Evolutionary conservation across 2,329 filamentous ascomycete species (phyloP).

Genomic region (Penicillium sp.): DNA sequence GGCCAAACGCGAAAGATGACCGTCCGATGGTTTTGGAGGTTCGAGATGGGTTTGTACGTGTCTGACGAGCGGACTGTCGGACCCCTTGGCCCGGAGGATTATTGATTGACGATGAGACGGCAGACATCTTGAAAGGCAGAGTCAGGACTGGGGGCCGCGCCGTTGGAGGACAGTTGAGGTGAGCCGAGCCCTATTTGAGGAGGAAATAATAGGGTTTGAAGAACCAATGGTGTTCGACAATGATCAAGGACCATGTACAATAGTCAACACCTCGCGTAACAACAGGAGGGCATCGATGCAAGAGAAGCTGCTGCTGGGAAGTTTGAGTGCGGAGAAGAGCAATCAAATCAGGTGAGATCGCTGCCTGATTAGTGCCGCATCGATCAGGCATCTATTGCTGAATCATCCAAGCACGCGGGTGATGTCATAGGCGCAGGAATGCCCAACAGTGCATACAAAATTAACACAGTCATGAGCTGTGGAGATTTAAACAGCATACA

Average conservation of each 20-base stretch:
- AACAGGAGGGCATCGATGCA: constrained; percentile 5
- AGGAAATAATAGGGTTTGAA: background rate
- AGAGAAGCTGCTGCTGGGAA: constrained; percentile 11
- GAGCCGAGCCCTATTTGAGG: constrained; percentile 7
- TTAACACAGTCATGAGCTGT: background rate
- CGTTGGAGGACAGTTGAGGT: constrained; percentile 12
- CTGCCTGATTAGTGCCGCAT: constrained; percentile 2
- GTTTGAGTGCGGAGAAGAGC: constrained; percentile 30
- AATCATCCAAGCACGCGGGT: constrained; percentile 9
- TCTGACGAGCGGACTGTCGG: constrained; percentile 45
- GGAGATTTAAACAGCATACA: background rate
- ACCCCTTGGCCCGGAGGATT: constrained; percentile 30
- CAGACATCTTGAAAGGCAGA: constrained; percentile 22
- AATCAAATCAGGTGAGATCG: constrained; percentile 24
- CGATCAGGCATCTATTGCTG: constrained; percentile 15
- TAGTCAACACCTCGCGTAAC: constrained; percentile 5
- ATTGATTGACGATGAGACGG: constrained; percentile 27
- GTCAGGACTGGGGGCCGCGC: constrained; percentile 12
- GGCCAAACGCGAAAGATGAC: constrained; percentile 41
- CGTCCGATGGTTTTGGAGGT: constrained; percentile 47
- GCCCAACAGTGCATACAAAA: background rate
- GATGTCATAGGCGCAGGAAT: constrained; percentile 11
- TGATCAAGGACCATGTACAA: background rate
- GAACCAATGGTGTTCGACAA: constrained; percentile 1
- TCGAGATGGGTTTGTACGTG: constrained; percentile 50